Percentiles rank a stretch among this genome's conserved stretches.
phyloP scores from a whole-genome alignment of 2,329 filamentous ascomycete genomes.

The Pseudogymnoascus sp. region DNA sequence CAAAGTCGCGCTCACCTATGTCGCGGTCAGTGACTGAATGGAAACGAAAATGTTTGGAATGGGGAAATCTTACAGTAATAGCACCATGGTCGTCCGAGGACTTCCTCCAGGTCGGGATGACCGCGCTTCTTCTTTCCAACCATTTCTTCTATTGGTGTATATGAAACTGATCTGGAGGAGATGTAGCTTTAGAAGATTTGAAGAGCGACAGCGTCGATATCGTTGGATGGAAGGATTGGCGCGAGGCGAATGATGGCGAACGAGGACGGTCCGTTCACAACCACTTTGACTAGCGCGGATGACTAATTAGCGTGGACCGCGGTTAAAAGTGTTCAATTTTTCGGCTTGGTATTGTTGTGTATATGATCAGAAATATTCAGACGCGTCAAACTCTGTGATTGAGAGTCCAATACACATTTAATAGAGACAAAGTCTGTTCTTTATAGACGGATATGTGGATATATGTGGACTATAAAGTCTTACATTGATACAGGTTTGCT shows the following conservation, averaged over 20 bases:
- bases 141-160: constrained; percentile 22
- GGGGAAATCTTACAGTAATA: constrained; percentile 68
- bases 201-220: neutral
- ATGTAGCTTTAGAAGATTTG: neutral
- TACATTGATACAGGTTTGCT: neutral
- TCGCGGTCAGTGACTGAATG: constrained; percentile 20
- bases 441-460: neutral
- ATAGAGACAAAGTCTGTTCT: neutral
- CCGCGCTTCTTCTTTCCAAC: constrained; percentile 91
- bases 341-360: neutral
- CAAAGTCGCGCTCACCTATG: constrained; percentile 83
- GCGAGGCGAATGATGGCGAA: constrained; percentile 6
- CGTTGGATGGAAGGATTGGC: constrained; percentile 1
- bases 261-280: neutral
- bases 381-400: neutral
- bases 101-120: constrained; percentile 79
- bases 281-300: constrained; percentile 5
- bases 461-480: neutral
- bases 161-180: neutral
- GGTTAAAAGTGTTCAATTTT: constrained; percentile 5
- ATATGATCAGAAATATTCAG: neutral
- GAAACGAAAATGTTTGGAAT: constrained; percentile 9
- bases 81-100: constrained; percentile 85
- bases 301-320: neutral
- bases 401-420: neutral